These are phyloP conservation scores for Suillus decipiens DNA, from an alignment of 768 basidiomycete species.

Conservation along the genomic window DNA sequence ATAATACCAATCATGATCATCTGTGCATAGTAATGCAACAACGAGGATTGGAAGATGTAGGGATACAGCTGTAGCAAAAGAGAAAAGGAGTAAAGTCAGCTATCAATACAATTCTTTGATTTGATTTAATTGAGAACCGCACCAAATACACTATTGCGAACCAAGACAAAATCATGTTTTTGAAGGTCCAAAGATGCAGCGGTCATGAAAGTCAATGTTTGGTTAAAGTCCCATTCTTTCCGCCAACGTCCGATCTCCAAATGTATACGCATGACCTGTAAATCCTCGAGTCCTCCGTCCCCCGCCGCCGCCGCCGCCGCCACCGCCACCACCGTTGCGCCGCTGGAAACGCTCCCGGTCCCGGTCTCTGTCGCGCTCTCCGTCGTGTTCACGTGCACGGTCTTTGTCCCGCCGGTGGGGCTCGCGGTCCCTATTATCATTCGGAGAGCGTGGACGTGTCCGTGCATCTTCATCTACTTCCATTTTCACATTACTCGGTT, in stretches of 20 bases:
- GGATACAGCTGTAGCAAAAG: conserved; percentile 35
- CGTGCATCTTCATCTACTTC: conserved; percentile 58
- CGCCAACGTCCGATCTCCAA: conserved; percentile 78
- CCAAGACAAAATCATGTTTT: conserved; percentile 15
- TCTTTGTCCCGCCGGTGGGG: conserved; percentile 40
- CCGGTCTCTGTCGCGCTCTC: conserved; percentile 33
- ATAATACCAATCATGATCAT: conserved; percentile 25
- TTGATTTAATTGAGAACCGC: conserved; percentile 19
- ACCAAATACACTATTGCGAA: conserved; percentile 41
- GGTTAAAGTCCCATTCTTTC: conserved; percentile 75
- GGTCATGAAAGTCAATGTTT: conserved; percentile 15
- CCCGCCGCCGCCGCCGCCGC: conserved; percentile 33
- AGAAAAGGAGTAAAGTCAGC: conserved; percentile 27
- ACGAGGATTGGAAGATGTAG: conserved; percentile 24
- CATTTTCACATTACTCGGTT: conserved; percentile 41
- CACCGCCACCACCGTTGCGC: conserved; percentile 45
- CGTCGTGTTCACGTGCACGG: conserved; percentile 34
- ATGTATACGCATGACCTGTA: conserved; percentile 36
- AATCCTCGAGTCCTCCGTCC: conserved; percentile 39
- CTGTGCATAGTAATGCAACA: conserved; percentile 23
- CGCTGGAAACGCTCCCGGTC: conserved; percentile 40
- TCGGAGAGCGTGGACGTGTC: conserved; percentile 44
- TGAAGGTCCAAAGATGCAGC: conserved; percentile 25
- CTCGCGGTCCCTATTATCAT: conserved; percentile 41
- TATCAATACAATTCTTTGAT: conserved; percentile 27